These are phyloP conservation scores for Xylariaceae sp. DNA, from an alignment of 2,329 filamentous ascomycete genomes.

Conservation along the genomic window DNA sequence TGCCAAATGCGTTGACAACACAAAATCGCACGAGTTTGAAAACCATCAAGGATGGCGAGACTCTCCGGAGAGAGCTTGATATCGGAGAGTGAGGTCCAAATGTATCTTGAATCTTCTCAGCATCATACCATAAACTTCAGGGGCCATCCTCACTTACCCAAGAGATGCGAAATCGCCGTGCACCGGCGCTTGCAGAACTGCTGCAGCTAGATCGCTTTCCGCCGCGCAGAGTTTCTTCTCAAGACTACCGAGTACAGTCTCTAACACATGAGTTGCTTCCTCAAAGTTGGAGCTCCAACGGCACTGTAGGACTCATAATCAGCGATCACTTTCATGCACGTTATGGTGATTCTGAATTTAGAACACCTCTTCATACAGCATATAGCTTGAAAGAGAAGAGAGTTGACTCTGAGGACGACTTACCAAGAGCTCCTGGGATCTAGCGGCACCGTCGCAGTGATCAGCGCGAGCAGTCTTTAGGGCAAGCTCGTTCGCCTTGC, in stretches of 20 bases:
- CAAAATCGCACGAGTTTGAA: conserved; percentile 53
- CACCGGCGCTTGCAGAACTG: conserved; percentile 60
- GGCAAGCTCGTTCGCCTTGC: conserved; percentile 53
- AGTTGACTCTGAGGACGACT: background rate
- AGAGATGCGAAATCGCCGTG: conserved; percentile 67
- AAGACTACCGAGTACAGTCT: conserved; percentile 54
- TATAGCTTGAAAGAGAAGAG: background rate
- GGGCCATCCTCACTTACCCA: conserved; percentile 38
- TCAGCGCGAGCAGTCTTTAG: conserved; percentile 76
- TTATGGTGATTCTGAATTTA: background rate
- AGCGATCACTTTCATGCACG: background rate
- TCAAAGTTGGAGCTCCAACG: conserved; percentile 45
- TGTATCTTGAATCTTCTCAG: conserved; percentile 37
- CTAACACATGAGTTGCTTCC: conserved; percentile 47
- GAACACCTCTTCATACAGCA: background rate
- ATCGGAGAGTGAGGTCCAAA: conserved; percentile 48
- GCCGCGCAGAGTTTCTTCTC: conserved; percentile 61
- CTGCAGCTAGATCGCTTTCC: conserved; percentile 58
- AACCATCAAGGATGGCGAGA: conserved; percentile 32
- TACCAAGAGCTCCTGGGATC: conserved; percentile 61
- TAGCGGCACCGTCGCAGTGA: conserved; percentile 85
- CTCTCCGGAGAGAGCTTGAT: conserved; percentile 36
- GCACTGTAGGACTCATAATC: conserved; percentile 35
- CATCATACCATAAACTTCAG: background rate
- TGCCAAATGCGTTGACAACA: conserved; percentile 69